phyloP scores from a whole-genome alignment of 2,329 filamentous ascomycete genomes.

The Neonectria neomacrospora region DNA sequence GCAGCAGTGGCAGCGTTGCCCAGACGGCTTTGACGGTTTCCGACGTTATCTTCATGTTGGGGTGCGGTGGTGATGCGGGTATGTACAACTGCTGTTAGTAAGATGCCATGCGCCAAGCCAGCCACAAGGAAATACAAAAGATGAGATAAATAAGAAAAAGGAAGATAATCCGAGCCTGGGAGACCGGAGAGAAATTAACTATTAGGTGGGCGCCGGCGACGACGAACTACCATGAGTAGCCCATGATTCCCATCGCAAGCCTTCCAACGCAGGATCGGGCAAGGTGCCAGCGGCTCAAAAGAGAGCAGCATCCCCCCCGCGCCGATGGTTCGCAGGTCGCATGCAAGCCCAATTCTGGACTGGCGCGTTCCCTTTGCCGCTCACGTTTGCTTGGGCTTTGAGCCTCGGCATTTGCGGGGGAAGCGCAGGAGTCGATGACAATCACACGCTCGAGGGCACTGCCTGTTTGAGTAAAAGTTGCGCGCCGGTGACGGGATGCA shows the following conservation, averaged over 20 bases:
- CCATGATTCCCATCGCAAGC: background rate
- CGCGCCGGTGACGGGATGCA: constrained; percentile 8
- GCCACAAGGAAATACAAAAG: background rate
- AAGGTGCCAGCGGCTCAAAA: constrained; percentile 1
- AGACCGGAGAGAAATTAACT: background rate
- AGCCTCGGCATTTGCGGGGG: constrained; percentile 5
- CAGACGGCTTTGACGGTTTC: constrained; percentile 34
- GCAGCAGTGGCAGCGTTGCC: constrained; percentile 65
- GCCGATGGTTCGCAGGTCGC: constrained; percentile 23
- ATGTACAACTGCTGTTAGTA: background rate
- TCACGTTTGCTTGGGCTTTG: background rate
- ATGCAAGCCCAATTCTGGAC: constrained; percentile 22
- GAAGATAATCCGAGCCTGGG: too few species aligned
- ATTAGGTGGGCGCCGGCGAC: background rate
- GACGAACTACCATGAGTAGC: too few species aligned
- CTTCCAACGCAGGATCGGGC: background rate
- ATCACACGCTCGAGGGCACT: constrained; percentile 5
- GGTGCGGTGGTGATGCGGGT: background rate
- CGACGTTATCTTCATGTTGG: constrained; percentile 23
- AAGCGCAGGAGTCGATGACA: background rate
- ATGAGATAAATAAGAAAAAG: too few species aligned
- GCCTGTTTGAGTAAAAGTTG: constrained; percentile 24
- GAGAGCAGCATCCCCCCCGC: background rate
- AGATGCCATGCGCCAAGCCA: constrained; percentile 6
- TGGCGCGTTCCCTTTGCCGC: constrained; percentile 8